Conservation (phyloP, 2,329 filamentous ascomycete genomes). For the Sarocladiaceae sp. region DNA sequence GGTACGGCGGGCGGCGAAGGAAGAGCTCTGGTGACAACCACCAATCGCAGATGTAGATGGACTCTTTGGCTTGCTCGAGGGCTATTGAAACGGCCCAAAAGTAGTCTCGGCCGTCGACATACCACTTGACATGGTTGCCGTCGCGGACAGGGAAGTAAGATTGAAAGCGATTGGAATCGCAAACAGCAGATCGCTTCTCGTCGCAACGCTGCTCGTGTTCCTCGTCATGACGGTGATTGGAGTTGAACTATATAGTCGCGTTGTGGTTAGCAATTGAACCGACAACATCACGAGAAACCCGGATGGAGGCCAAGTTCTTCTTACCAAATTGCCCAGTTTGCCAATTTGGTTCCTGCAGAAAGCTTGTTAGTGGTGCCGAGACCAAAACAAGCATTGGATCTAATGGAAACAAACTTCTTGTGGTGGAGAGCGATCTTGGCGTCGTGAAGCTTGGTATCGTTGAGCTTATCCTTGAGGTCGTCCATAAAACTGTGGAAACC, state of each 20-base stretch:
- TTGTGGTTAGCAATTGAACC: constrained; percentile 9
- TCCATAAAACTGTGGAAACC: constrained; percentile 30
- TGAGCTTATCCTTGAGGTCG: constrained; percentile 53
- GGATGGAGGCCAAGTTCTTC: constrained; percentile 21
- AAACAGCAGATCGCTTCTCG: constrained; percentile 68
- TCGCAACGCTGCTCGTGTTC: constrained; percentile 84
- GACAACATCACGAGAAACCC: not conserved
- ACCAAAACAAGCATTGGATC: not conserved
- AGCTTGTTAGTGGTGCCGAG: constrained; percentile 2
- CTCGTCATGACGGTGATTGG: constrained; percentile 89
- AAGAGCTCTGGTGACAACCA: constrained; percentile 91
- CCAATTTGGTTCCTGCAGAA: constrained; percentile 49
- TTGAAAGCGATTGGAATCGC: constrained; percentile 74
- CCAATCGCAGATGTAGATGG: constrained; percentile 96
- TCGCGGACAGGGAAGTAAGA: constrained; percentile 87
- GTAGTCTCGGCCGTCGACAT: constrained; percentile 92
- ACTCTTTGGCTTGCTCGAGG: constrained; percentile 84
- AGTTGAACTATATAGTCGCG: constrained; percentile 58
- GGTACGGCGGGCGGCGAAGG: constrained; percentile 76
- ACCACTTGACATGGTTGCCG: constrained; percentile 91
- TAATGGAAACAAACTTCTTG: constrained; percentile 45
- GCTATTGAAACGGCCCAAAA: constrained; percentile 91
- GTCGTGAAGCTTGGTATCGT: constrained; percentile 50
- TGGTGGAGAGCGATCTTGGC: constrained; percentile 53
- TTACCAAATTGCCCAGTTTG: constrained; percentile 58